Evolutionary conservation across 75 land plant species (phyloP), one percentile per base, ranked within the genome.

Genomic region (Gnetum montanum): DNA sequence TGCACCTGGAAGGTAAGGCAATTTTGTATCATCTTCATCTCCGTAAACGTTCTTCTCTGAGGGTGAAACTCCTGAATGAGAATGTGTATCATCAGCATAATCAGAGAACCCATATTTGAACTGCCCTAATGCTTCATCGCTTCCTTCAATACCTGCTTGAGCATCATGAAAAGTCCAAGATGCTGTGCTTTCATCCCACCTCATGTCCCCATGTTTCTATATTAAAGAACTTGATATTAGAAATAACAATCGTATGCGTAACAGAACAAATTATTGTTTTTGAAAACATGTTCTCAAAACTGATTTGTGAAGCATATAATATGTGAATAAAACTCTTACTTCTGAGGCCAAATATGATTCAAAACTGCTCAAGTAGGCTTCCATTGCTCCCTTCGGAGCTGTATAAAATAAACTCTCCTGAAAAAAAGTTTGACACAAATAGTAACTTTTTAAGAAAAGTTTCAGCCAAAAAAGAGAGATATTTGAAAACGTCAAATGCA

Each of bases 361-460:
- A 37, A 89, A 67, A 47, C 78, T 85, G 30, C 63, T 75, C 30
- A 86, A 69, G 61, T 89, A 93, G 10, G 50, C 43, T 45, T 77
- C 84, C 79, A 85, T 73, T 20, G 98, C 78, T 49, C 85, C 86
- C 54, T 57, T 46, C 12, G 86, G 79, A 31, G 87, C 74, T 23
- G 72, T 43, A 60, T 84, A 93, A 48, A 89, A 79, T 23, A 93
- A 68, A 34, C 55, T 68, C 63, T 85, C 90, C 98, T 93, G 90
- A 13, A 51, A 36, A 44, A 5, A 26, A 49, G 31, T 52, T 19
- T 0, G 19, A 31, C 2, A 33, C 55, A 20, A 52, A 29, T 19
- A 52, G n/a, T n/a, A n/a, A n/a, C n/a, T n/a, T n/a, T n/a, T n/a
- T n/a, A n/a, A n/a, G n/a, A n/a, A n/a, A n/a, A n/a, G n/a, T n/a